Conservation (phyloP, 768 basidiomycete species). For the Tubosaeta sp. region DNA sequence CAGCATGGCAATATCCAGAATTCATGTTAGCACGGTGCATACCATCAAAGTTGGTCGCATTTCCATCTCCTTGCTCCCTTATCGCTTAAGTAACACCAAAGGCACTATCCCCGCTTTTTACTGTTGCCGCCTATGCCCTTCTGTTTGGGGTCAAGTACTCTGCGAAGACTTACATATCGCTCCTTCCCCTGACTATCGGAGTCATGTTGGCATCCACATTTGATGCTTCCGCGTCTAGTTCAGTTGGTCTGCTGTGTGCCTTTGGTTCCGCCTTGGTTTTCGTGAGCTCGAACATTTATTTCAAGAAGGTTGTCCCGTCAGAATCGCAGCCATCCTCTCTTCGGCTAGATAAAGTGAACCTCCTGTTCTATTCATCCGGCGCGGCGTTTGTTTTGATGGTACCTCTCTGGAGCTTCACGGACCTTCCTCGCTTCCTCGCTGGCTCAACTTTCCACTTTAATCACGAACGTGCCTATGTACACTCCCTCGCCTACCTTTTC, state of each 20-base stretch:
- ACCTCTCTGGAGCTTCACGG: slow-evolving; percentile 90
- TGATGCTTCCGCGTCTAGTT: slow-evolving; percentile 84
- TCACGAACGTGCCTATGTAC: slow-evolving; percentile 45
- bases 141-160: slow-evolving; percentile 95
- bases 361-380: slow-evolving; percentile 89
- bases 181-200: slow-evolving; percentile 91
- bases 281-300: slow-evolving; percentile 97
- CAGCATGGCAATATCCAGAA: slow-evolving; percentile 93
- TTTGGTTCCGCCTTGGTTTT: slow-evolving; percentile 97
- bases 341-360: slow-evolving; percentile 95
- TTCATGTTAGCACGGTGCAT: slow-evolving; percentile 96
- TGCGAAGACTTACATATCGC: slow-evolving; percentile 82
- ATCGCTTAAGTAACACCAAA: slow-evolving; percentile 30
- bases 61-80: neutral
- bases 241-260: slow-evolving; percentile 85
- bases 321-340: slow-evolving; percentile 49
- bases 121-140: slow-evolving; percentile 91
- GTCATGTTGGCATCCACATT: slow-evolving; percentile 98
- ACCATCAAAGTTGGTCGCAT: slow-evolving; percentile 82
- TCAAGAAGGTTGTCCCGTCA: slow-evolving; percentile 94
- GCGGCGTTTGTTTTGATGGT: slow-evolving; percentile 96
- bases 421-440: slow-evolving; percentile 66
- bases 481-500: slow-evolving; percentile 76
- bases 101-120: slow-evolving; percentile 97
- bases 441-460: slow-evolving; percentile 37